Evolutionary conservation across 2,329 filamentous ascomycete genomes (phyloP).

Genomic region (Apiospora malaysiana): DNA sequence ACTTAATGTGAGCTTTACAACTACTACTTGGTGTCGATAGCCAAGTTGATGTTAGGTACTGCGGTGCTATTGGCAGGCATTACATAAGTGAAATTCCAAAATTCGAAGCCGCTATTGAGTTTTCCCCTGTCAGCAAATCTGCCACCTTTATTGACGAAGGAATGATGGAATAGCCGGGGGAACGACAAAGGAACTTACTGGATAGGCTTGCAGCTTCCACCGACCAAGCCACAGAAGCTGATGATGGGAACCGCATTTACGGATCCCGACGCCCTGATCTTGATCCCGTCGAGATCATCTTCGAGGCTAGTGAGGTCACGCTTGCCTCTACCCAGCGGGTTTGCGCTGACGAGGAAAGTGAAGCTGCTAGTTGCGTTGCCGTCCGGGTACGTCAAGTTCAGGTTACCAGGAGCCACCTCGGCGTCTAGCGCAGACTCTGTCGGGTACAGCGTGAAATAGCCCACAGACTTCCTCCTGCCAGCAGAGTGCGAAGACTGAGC

Average conservation of each 20-base stretch:
- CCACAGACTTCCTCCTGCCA: slow-evolving; percentile 24
- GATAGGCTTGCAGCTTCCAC: slow-evolving; percentile 25
- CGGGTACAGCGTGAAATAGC: slow-evolving; percentile 40
- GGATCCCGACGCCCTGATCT: slow-evolving; percentile 41
- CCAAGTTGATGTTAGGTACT: slow-evolving; percentile 22
- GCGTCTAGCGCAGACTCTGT: slow-evolving; percentile 43
- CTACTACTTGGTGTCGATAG: slow-evolving; percentile 14
- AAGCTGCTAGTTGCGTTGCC: slow-evolving; percentile 48
- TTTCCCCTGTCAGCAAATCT: not conserved
- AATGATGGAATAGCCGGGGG: not conserved
- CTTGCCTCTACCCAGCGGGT: slow-evolving; percentile 35
- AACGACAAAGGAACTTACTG: slow-evolving; percentile 22
- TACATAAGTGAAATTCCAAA: slow-evolving; percentile 32
- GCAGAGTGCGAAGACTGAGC: slow-evolving; percentile 1
- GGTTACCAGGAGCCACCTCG: slow-evolving; percentile 37
- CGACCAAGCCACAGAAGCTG: slow-evolving; percentile 39
- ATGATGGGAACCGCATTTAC: slow-evolving; percentile 40
- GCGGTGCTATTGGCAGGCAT: slow-evolving; percentile 26
- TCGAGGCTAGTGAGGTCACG: slow-evolving; percentile 43
- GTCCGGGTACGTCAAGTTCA: slow-evolving; percentile 52
- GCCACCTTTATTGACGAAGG: not conserved
- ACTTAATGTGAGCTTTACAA: not conserved
- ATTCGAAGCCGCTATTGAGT: slow-evolving; percentile 35
- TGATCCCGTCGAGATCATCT: slow-evolving; percentile 46
- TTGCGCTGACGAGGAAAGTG: slow-evolving; percentile 47